Evolutionary conservation across 257 asterid genomes (phyloP).

Genomic region (Solanum piurae): DNA sequence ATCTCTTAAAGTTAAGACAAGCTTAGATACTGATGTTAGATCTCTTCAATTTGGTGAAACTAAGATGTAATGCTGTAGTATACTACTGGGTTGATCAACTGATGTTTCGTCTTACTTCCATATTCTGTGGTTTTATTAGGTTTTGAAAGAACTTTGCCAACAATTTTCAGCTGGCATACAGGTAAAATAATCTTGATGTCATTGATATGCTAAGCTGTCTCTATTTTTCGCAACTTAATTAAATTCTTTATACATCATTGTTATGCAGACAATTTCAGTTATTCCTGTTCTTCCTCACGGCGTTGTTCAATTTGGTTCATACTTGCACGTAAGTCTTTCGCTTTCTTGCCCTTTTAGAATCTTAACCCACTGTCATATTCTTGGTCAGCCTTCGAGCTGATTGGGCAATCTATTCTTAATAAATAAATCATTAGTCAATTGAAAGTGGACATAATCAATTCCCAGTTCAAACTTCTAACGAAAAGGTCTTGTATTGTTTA

Average conservation of each 20-base stretch:
- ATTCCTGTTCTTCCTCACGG: slow-evolving; percentile 93
- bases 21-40: not conserved
- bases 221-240: not conserved
- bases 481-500: not conserved
- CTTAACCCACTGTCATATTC: not conserved
- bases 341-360: not conserved
- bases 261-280: slow-evolving; percentile 67
- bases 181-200: slow-evolving; percentile 27
- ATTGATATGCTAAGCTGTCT: not conserved
- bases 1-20: not conserved
- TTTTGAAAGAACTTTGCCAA: slow-evolving; percentile 50
- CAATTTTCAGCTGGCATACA: slow-evolving; percentile 89
- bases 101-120: not conserved
- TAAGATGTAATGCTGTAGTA: not conserved
- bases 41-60: not conserved
- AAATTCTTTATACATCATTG: not conserved
- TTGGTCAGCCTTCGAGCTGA: not conserved
- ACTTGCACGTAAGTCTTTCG: slow-evolving; percentile 25
- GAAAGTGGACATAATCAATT: not conserved
- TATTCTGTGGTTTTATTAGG: slow-evolving; percentile 29
- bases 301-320: slow-evolving; percentile 84
- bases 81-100: not conserved
- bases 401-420: not conserved
- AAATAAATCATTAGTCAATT: not conserved
- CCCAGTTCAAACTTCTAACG: not conserved